A percentile compares a stretch with the other conserved stretches of the same genome.
Conservation (phyloP, 2,329 filamentous ascomycete genomes). For the Pseudogymnoascus sp. region DNA sequence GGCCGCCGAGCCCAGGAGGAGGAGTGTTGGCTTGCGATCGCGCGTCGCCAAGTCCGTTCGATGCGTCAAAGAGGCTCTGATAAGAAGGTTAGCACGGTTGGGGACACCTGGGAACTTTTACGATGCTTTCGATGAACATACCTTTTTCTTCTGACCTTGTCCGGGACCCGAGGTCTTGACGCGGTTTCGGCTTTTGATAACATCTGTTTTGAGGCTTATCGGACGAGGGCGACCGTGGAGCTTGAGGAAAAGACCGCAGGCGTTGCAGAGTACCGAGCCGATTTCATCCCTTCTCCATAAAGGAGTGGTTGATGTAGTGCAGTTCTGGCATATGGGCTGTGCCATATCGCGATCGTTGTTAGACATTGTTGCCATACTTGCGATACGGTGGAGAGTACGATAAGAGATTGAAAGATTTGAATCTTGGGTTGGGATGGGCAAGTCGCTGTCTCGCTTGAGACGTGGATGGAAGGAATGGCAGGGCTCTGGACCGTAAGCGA, state of each 20-base stretch:
- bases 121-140: slow-evolving; percentile 35
- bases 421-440: slow-evolving; percentile 11
- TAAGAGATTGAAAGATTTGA: slow-evolving; percentile 12
- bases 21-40: slow-evolving; percentile 45
- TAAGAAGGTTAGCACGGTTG: slow-evolving; percentile 18
- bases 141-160: slow-evolving; percentile 75
- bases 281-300: slow-evolving; percentile 96
- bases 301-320: slow-evolving; percentile 87
- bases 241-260: slow-evolving; percentile 95
- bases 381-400: slow-evolving; percentile 10
- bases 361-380: slow-evolving; percentile 45
- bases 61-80: slow-evolving; percentile 33
- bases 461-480: not conserved
- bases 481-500: slow-evolving; percentile 5
- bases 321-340: slow-evolving; percentile 96
- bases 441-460: slow-evolving; percentile 7
- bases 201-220: slow-evolving; percentile 96
- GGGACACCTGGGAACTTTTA: slow-evolving; percentile 4
- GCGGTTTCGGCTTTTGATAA: slow-evolving; percentile 98
- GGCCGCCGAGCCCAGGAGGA: slow-evolving; percentile 43
- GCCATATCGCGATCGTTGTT: slow-evolving; percentile 41
- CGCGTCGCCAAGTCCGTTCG: slow-evolving; percentile 50
- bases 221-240: slow-evolving; percentile 87
- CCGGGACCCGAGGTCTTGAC: slow-evolving; percentile 78
- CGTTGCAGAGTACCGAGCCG: slow-evolving; percentile 94